These are phyloP conservation scores for Nicotiana tabacum DNA, from an alignment of 257 asterid species.

Conservation along the genomic window DNA sequence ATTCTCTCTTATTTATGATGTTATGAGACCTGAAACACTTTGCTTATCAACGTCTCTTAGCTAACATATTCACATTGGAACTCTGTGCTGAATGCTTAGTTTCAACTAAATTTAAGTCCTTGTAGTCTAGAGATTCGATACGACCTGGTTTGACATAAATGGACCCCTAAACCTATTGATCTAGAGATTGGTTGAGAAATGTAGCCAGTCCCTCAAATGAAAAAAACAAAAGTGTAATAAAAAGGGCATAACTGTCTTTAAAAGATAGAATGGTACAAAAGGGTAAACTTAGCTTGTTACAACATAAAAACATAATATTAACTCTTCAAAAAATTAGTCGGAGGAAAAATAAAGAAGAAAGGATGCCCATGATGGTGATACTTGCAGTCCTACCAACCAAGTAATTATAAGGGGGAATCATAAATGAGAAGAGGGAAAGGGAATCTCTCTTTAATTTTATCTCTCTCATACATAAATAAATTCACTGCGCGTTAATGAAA, in stretches of 20 bases:
- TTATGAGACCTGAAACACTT: neutral
- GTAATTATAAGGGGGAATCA: slow-evolving; percentile 14
- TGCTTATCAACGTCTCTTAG: neutral
- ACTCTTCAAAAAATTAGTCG: neutral
- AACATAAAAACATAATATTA: neutral
- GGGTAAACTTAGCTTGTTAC: neutral
- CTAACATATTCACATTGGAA: neutral
- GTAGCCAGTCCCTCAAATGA: neutral
- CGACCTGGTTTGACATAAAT: neutral
- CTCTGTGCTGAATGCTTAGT: neutral
- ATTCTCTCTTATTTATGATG: too few species aligned
- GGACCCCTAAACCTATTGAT: neutral
- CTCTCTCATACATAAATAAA: slow-evolving; percentile 12
- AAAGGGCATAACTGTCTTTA: neutral
- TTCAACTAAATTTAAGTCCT: neutral
- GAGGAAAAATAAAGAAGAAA: neutral
- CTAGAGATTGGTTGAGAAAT: neutral
- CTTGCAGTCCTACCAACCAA: slow-evolving; percentile 22
- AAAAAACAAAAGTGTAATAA: neutral
- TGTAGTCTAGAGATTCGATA: neutral
- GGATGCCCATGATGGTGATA: slow-evolving; percentile 28
- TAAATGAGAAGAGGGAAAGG: slow-evolving; percentile 25
- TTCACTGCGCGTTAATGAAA: slow-evolving; percentile 14
- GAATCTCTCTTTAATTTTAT: slow-evolving; percentile 22
- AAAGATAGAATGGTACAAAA: neutral